phyloP scores from a whole-genome alignment of 2,329 filamentous ascomycete genomes.

The Raffaelea ambrosiae region DNA sequence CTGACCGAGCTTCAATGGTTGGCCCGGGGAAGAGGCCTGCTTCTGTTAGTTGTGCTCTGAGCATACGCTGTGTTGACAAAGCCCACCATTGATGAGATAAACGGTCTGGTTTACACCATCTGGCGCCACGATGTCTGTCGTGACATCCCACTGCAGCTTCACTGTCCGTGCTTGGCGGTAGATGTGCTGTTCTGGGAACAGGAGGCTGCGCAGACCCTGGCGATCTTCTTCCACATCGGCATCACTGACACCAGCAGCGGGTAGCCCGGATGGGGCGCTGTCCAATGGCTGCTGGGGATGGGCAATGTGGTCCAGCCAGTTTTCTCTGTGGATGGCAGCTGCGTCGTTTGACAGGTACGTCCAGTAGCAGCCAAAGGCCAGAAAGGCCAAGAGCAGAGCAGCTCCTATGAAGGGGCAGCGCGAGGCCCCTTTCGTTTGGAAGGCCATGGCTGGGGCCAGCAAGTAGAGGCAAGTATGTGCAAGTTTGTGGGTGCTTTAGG shows the following conservation, averaged over 20 bases:
- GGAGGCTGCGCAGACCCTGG: neutral
- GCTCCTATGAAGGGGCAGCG: neutral
- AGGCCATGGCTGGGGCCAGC: too few species aligned
- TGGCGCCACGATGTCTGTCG: neutral
- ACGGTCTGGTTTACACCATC: conserved; percentile 4
- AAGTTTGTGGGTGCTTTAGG: too few species aligned
- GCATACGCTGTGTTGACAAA: neutral
- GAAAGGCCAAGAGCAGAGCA: neutral
- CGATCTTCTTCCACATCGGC: neutral
- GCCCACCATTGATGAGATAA: conserved; percentile 6
- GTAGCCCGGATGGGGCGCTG: too few species aligned
- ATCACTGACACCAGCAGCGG: neutral
- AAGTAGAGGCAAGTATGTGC: too few species aligned
- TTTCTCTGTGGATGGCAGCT: too few species aligned
- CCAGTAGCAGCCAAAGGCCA: neutral
- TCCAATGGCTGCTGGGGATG: too few species aligned
- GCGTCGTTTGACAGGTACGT: neutral
- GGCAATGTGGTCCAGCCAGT: too few species aligned
- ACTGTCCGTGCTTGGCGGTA: neutral
- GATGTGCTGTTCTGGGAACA: conserved; percentile 4
- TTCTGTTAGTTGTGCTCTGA: neutral
- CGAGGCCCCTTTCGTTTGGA: too few species aligned
- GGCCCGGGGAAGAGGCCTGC: conserved; percentile 7
- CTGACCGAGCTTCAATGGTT: conserved; percentile 5
- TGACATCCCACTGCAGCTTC: conserved; percentile 4